Percentiles rank a stretch among this genome's conserved stretches.
Evolutionary conservation across 2,329 filamentous ascomycete genomes (phyloP).

Genomic region (Zymoseptoria tritici): DNA sequence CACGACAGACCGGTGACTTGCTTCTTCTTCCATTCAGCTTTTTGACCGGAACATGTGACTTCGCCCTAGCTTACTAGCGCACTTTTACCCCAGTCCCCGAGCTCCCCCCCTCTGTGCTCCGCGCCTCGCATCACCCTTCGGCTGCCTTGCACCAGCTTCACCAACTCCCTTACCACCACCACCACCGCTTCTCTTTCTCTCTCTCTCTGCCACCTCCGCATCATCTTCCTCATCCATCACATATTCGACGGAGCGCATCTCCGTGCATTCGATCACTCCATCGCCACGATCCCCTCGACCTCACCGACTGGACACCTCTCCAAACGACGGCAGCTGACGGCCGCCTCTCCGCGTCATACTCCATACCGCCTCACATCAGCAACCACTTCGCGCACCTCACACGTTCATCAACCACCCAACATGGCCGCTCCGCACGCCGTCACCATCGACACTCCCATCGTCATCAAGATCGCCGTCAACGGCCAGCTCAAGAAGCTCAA

Average conservation of each 20-base stretch:
- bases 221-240: not conserved
- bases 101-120: not conserved
- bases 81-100: not conserved
- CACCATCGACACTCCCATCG: slow-evolving; percentile 65
- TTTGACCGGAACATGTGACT: not conserved
- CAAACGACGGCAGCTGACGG: not conserved
- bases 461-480: slow-evolving; percentile 75
- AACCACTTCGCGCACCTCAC: not conserved
- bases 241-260: slow-evolving; percentile 4
- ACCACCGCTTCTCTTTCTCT: not conserved
- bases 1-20: not conserved
- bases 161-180: not conserved
- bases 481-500: slow-evolving; percentile 76
- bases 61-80: not conserved
- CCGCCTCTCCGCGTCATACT: not conserved
- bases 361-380: not conserved
- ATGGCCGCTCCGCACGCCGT: slow-evolving; percentile 40
- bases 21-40: not conserved
- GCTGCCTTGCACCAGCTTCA: not conserved
- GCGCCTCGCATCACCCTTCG: not conserved
- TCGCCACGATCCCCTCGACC: not conserved
- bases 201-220: not conserved
- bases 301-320: not conserved
- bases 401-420: slow-evolving; percentile 14
- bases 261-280: slow-evolving; percentile 1